Evolutionary conservation across 2,329 filamentous ascomycete genomes (phyloP).

Genomic region (Diaporthe australafricana): DNA sequence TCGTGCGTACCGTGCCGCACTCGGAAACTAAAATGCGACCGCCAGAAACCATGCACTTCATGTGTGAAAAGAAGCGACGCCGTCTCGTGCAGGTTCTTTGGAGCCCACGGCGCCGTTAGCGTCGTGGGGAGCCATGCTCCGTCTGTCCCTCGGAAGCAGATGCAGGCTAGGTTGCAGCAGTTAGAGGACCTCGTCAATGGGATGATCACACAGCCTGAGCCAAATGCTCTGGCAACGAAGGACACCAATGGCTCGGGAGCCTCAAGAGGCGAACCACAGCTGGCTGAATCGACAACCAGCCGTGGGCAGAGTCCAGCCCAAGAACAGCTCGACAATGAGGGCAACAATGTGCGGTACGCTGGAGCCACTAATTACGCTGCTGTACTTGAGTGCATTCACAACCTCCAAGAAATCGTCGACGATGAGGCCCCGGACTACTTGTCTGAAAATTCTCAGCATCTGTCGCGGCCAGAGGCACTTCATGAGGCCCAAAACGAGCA

Average conservation of each 20-base stretch:
- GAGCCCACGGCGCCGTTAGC: neutral
- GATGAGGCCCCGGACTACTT: conserved; percentile 29
- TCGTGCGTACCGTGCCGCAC: conserved; percentile 56
- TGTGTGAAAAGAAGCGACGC: conserved; percentile 54
- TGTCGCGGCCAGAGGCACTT: neutral
- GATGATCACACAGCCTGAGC: conserved; percentile 42
- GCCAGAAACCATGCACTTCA: conserved; percentile 52
- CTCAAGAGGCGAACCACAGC: neutral
- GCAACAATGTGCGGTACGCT: conserved; percentile 44
- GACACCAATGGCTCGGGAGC: neutral
- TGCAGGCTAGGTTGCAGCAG: conserved; percentile 52
- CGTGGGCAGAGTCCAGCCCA: conserved; percentile 30
- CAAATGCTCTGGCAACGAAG: neutral
- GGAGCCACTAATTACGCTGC: conserved; percentile 56
- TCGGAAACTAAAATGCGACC: conserved; percentile 57
- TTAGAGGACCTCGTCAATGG: conserved; percentile 56
- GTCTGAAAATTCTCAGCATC: conserved; percentile 7
- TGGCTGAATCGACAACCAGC: neutral
- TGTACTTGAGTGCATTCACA: conserved; percentile 55
- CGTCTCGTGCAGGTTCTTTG: conserved; percentile 48
- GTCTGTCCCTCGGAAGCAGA: conserved; percentile 46
- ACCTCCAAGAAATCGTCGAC: conserved; percentile 52
- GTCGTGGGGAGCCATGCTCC: neutral
- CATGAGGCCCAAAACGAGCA: neutral
- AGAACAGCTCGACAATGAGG: conserved; percentile 31